A percentile compares a stretch with the other conserved stretches of the same genome.
phyloP scores from a whole-genome alignment of 805 yeast genomes.

The Pichia insulana region DNA sequence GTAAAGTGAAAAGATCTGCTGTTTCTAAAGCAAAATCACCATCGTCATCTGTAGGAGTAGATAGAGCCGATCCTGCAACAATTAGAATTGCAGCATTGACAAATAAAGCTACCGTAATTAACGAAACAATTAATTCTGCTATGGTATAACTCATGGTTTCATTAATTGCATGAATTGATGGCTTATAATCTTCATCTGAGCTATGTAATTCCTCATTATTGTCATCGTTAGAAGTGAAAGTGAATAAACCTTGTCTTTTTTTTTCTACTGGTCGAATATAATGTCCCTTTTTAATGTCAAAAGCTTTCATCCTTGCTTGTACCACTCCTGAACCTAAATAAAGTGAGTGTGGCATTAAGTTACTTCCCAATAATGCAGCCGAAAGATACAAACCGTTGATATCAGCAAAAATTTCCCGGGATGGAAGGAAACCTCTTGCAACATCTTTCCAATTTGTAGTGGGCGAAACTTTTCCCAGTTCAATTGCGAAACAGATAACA shows the following conservation, averaged over 20 bases:
- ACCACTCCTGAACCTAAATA: constrained; percentile 86
- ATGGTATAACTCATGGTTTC: constrained; percentile 75
- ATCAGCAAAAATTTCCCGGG: constrained; percentile 34
- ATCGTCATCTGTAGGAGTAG: constrained; percentile 29
- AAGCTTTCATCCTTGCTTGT: constrained; percentile 75
- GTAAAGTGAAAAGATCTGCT: constrained; percentile 79
- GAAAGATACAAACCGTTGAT: constrained; percentile 68
- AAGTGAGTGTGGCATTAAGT: constrained; percentile 91
- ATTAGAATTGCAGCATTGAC: constrained; percentile 85
- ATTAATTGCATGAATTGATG: constrained; percentile 71
- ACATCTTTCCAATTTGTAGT: constrained; percentile 49
- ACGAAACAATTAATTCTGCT: constrained; percentile 72
- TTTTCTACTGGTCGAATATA: constrained; percentile 31
- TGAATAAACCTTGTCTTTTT: constrained; percentile 13
- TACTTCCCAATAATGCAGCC: constrained; percentile 85
- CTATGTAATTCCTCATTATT: constrained; percentile 30
- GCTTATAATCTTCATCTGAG: constrained; percentile 37
- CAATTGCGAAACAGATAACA: constrained; percentile 76
- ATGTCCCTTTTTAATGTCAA: constrained; percentile 59
- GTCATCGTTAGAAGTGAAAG: constrained; percentile 19
- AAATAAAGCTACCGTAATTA: constrained; percentile 83
- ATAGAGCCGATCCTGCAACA: constrained; percentile 84
- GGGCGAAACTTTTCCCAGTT: constrained; percentile 58
- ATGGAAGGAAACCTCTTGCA: constrained; percentile 59
- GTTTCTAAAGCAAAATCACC: constrained; percentile 55